Evolutionary conservation across 2,329 filamentous ascomycete genomes (phyloP).

Genomic region (Fusarium irregulare): DNA sequence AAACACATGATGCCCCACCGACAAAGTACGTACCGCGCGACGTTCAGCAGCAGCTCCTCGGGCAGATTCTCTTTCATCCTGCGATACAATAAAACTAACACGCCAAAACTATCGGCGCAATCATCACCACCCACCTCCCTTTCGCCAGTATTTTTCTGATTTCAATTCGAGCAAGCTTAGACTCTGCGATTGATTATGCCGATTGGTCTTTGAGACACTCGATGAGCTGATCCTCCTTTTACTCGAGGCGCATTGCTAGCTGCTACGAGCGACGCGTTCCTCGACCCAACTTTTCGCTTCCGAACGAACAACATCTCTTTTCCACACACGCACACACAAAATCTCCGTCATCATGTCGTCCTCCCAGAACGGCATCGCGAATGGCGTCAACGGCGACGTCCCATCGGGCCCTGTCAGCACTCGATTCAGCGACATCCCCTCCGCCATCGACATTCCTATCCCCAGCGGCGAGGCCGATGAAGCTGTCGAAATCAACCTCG

Average conservation of each 20-base stretch:
- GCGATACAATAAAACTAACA: slow-evolving; percentile 41
- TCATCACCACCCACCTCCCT: slow-evolving; percentile 16
- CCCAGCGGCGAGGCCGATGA: slow-evolving; percentile 74
- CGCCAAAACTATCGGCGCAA: slow-evolving; percentile 26
- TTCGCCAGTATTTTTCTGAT: slow-evolving; percentile 6
- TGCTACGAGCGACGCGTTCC: slow-evolving; percentile 49
- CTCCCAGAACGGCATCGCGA: slow-evolving; percentile 57
- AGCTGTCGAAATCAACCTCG: slow-evolving; percentile 91
- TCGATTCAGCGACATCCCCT: slow-evolving; percentile 73
- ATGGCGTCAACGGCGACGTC: slow-evolving; percentile 57
- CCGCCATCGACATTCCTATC: slow-evolving; percentile 74
- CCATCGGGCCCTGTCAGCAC: slow-evolving; percentile 57
- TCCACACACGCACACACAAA: slow-evolving; percentile 7
- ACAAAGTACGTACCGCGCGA: slow-evolving; percentile 20
- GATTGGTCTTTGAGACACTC: slow-evolving; percentile 36
- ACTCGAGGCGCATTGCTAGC: slow-evolving; percentile 49
- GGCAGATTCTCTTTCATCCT: slow-evolving; percentile 36
- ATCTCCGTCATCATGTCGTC: slow-evolving; percentile 53
- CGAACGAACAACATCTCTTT: slow-evolving; percentile 20
- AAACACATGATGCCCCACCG: not conserved
- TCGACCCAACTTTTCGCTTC: slow-evolving; percentile 31
- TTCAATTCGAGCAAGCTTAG: not conserved
- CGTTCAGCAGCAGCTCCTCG: slow-evolving; percentile 12
- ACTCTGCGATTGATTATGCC: slow-evolving; percentile 44
- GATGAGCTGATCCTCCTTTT: slow-evolving; percentile 47